phyloP scores from a whole-genome alignment of 2,329 filamentous ascomycete species.

The Botryotinia calthae region DNA sequence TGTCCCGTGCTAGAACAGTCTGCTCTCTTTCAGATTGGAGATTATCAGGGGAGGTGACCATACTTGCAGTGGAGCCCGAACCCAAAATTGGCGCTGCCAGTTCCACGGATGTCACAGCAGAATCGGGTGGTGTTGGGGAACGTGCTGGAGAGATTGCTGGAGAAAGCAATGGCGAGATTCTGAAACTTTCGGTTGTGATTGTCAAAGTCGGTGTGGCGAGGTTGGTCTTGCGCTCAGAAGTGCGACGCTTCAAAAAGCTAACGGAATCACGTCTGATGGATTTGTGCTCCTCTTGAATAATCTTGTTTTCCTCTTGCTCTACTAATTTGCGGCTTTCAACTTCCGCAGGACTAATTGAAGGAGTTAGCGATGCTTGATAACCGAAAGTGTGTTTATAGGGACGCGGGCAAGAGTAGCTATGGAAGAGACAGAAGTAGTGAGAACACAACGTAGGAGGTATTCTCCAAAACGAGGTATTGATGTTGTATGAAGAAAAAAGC shows the following conservation, averaged over 20 bases:
- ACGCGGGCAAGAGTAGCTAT: background rate
- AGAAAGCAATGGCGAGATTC: background rate
- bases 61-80: background rate
- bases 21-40: background rate
- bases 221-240: conserved; percentile 5
- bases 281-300: conserved; percentile 8
- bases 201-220: background rate
- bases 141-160: background rate
- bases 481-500: background rate
- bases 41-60: too few species aligned
- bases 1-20: background rate
- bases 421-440: background rate
- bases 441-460: too few species aligned
- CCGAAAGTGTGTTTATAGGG: background rate
- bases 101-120: background rate
- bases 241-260: conserved; percentile 8
- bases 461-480: background rate
- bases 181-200: background rate
- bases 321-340: conserved; percentile 2
- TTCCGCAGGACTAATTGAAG: background rate
- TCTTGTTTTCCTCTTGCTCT: conserved; percentile 16
- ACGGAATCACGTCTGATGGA: conserved; percentile 3
- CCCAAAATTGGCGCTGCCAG: background rate
- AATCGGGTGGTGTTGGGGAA: background rate
- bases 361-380: conserved; percentile 1